Conservation (phyloP, 2,329 filamentous ascomycete genomes). For the Colletotrichum noveboracense region DNA sequence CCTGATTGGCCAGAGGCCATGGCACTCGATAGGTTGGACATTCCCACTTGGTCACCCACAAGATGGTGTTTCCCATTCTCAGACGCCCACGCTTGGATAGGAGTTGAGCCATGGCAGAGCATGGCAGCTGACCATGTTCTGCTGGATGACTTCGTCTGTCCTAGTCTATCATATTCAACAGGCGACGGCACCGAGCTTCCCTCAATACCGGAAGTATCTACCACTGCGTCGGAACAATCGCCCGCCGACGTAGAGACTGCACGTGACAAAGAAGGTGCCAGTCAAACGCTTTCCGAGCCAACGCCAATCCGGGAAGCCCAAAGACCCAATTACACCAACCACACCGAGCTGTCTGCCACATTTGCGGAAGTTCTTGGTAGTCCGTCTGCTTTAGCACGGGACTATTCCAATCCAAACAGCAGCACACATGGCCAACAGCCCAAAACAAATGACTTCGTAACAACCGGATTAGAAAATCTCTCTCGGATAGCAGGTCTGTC, state of each 20-base stretch:
- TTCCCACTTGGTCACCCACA: background rate
- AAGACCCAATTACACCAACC: background rate
- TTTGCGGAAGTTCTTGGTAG: background rate
- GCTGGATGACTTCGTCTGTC: background rate
- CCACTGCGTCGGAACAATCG: background rate
- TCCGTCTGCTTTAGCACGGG: background rate
- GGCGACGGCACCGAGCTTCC: background rate
- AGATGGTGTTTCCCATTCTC: background rate
- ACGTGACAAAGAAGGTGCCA: background rate
- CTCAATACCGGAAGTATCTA: background rate
- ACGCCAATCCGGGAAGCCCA: background rate
- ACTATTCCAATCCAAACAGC: background rate
- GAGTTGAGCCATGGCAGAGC: background rate
- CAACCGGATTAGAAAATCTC: background rate
- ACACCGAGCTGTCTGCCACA: background rate
- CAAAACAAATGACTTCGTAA: background rate
- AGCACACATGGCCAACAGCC: background rate
- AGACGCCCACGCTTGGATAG: background rate
- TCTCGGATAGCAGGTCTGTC: background rate
- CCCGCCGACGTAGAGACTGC: background rate
- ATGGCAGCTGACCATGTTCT: background rate
- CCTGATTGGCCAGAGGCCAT: background rate
- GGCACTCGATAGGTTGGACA: background rate
- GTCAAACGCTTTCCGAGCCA: background rate
- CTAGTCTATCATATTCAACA: background rate